Evolutionary conservation across 768 basidiomycete species (phyloP).

Genomic region (Collybia sp.): DNA sequence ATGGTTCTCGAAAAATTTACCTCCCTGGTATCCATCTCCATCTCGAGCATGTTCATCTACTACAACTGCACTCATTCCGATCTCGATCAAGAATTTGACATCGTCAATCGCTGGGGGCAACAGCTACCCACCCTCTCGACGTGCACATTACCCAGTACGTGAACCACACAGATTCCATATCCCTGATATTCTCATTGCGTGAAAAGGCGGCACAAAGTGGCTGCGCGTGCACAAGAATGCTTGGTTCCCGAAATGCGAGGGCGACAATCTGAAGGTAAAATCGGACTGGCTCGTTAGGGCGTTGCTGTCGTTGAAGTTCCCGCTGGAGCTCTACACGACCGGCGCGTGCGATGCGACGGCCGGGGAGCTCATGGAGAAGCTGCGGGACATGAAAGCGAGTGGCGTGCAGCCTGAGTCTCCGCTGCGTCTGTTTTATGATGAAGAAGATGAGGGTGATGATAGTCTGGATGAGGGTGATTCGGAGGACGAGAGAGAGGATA

Average conservation of each 20-base stretch:
- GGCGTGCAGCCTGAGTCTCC: neutral
- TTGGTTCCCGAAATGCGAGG: neutral
- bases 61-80: neutral
- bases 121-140: neutral
- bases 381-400: neutral
- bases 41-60: neutral
- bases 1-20: neutral
- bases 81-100: neutral
- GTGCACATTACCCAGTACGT: neutral
- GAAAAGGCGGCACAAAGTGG: neutral
- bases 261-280: neutral
- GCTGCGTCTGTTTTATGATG: neutral
- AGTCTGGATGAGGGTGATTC: constrained; percentile 24
- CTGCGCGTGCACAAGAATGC: neutral
- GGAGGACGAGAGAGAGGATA: too few species aligned
- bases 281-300: neutral
- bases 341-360: neutral
- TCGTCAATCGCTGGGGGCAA: neutral
- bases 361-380: neutral
- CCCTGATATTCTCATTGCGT: neutral
- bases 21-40: neutral
- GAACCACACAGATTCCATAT: neutral
- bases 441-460: constrained; percentile 54
- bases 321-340: neutral
- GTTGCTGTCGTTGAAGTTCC: neutral